Evolutionary conservation across 768 basidiomycete genomes (phyloP).

Genomic region (Hygrophoropsis aurantiaca): DNA sequence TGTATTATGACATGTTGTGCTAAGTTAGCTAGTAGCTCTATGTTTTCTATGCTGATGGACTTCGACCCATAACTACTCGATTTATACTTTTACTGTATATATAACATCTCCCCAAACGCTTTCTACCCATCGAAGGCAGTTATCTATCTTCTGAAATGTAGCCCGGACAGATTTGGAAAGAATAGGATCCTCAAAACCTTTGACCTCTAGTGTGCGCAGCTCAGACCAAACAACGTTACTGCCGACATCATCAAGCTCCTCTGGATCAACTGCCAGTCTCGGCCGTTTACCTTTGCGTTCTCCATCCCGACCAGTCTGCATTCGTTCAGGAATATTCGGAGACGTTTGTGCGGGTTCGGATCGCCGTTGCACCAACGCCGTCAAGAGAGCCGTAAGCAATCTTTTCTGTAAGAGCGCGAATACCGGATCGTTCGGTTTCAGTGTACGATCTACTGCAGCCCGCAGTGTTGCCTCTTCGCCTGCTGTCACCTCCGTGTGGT

Average conservation of each 20-base stretch:
- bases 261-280: constrained; percentile 22
- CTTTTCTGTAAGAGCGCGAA: constrained; percentile 63
- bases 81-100: constrained; percentile 6
- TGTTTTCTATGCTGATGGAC: no score
- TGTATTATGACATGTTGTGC: no score
- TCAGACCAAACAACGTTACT: not conserved
- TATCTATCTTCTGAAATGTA: constrained; percentile 38
- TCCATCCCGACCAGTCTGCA: constrained; percentile 32
- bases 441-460: constrained; percentile 59
- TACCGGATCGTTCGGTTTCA: constrained; percentile 63
- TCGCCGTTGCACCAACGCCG: constrained; percentile 22
- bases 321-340: constrained; percentile 15
- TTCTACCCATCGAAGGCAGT: constrained; percentile 53
- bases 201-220: constrained; percentile 30
- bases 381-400: constrained; percentile 42
- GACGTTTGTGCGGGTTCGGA: not conserved
- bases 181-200: constrained; percentile 69
- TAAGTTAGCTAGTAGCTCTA: no score
- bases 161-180: constrained; percentile 45
- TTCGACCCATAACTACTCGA: no score
- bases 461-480: constrained; percentile 56
- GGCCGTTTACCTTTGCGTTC: constrained; percentile 25
- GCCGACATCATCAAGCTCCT: constrained; percentile 14
- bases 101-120: constrained; percentile 52
- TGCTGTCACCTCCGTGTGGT: constrained; percentile 18